Conservation (phyloP, 345 rosid species). For the Eucalyptus lansdowneana region DNA sequence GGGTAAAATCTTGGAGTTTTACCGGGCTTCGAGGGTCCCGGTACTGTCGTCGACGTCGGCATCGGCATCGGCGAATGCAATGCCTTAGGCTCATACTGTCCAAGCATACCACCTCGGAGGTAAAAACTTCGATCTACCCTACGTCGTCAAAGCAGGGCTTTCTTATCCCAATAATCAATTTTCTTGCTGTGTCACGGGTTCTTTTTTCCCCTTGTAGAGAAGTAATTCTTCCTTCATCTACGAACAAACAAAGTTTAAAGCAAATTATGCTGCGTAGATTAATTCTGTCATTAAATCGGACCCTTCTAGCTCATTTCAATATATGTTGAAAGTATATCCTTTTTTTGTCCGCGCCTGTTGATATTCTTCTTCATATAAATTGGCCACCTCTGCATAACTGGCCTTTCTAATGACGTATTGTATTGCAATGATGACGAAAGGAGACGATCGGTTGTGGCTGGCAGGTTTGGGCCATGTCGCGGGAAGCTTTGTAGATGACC, state of each 20-base stretch:
- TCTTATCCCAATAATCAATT: background rate
- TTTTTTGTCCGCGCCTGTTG: background rate
- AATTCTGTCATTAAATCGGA: background rate
- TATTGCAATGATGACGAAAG: background rate
- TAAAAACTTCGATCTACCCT: conserved; percentile 15
- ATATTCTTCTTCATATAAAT: background rate
- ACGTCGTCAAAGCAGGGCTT: conserved; percentile 4
- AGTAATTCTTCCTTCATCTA: background rate
- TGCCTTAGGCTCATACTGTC: background rate
- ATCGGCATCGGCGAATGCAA: conserved; percentile 6
- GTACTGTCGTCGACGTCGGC: conserved; percentile 9
- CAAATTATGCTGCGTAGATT: background rate
- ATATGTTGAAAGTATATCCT: background rate
- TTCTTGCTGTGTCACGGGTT: background rate
- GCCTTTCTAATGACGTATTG: background rate
- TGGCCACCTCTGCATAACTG: background rate
- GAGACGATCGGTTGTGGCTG: background rate
- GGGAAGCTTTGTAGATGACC: conserved; percentile 1
- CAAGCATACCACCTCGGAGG: conserved; percentile 3
- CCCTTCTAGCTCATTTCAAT: background rate
- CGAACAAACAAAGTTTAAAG: background rate
- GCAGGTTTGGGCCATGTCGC: conserved; percentile 4
- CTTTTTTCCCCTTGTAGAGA: background rate
- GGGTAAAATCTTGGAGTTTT: conserved; percentile 4
- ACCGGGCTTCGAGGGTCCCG: background rate